Percentiles rank a stretch among this genome's conserved stretches.
Conservation (phyloP, 164 flowering plant species). For the Houttuynia cordata region DNA sequence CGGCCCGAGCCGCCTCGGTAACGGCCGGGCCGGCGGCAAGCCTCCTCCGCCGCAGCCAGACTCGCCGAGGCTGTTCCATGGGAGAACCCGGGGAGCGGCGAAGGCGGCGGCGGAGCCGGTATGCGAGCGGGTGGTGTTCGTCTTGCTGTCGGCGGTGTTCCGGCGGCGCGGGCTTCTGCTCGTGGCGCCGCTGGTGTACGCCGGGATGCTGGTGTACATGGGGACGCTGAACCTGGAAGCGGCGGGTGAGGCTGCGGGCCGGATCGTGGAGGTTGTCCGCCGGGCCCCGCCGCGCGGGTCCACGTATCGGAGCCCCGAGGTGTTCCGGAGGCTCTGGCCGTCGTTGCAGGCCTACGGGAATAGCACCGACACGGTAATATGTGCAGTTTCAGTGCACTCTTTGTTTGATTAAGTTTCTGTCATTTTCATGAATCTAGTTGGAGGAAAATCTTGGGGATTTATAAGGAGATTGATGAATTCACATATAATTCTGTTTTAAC, state of each 20-base stretch:
- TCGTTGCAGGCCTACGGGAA: conserved; percentile 45
- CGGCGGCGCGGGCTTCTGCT: conserved; percentile 46
- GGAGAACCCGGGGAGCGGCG: conserved; percentile 8
- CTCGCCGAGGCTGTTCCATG: conserved; percentile 42
- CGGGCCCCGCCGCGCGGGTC: conserved; percentile 41
- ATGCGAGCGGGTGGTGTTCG: conserved; percentile 31
- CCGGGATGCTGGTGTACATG: conserved; percentile 53
- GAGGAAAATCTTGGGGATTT: too few relatives aligned
- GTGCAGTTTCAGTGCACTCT: neutral
- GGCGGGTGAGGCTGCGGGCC: conserved; percentile 16
- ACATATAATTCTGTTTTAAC: too few relatives aligned
- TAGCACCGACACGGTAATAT: conserved; percentile 36
- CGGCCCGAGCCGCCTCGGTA: conserved; percentile 47
- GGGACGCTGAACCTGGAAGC: conserved; percentile 35
- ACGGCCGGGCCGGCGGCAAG: conserved; percentile 9
- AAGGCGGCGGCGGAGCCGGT: conserved; percentile 17
- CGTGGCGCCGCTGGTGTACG: conserved; percentile 51
- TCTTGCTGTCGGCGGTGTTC: conserved; percentile 40
- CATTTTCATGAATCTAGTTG: too few relatives aligned
- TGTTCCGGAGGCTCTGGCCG: conserved; percentile 73
- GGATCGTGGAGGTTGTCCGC: conserved; percentile 2
- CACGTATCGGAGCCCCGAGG: conserved; percentile 63
- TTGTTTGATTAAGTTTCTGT: too few relatives aligned
- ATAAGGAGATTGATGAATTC: too few relatives aligned
- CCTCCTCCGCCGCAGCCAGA: conserved; percentile 23